Evolutionary conservation across 2,329 filamentous ascomycete species (phyloP).

Genomic region (Neocucurbitaria cava): DNA sequence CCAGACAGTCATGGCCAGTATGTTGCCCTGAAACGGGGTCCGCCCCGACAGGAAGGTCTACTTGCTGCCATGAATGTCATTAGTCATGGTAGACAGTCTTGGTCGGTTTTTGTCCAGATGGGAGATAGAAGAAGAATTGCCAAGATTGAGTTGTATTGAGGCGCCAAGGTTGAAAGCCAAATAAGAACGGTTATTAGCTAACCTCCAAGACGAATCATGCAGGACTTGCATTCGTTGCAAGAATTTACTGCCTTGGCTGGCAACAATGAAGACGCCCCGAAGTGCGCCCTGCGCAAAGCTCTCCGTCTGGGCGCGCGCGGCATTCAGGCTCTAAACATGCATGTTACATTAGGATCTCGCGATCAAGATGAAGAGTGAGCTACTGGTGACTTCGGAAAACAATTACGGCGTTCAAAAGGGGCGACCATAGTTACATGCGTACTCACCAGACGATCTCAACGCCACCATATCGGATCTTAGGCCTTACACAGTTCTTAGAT

Average conservation of each 20-base stretch:
- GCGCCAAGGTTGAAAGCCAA: background rate
- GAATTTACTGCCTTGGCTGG: background rate
- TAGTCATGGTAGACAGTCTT: background rate
- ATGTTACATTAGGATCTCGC: slow-evolving; percentile 7
- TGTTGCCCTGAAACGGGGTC: slow-evolving; percentile 1
- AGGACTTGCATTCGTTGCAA: background rate
- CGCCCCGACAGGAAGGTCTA: slow-evolving; percentile 1
- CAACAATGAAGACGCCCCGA: slow-evolving; percentile 13
- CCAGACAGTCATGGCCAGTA: slow-evolving; percentile 1
- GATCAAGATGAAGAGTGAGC: background rate
- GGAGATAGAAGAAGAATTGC: background rate
- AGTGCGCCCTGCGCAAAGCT: slow-evolving; percentile 4
- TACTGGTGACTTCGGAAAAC: background rate
- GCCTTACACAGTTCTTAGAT: too few relatives aligned
- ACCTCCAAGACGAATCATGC: background rate
- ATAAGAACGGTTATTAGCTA: background rate
- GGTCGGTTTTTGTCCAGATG: background rate
- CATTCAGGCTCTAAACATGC: slow-evolving; percentile 10
- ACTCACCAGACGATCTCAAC: background rate
- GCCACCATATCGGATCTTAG: background rate
- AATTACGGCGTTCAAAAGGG: background rate
- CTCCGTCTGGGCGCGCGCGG: slow-evolving; percentile 25
- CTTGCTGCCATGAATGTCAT: background rate
- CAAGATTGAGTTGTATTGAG: background rate
- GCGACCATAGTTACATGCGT: too few relatives aligned